Percentiles rank a stretch among this genome's conserved stretches.
These are phyloP conservation scores for Fibroporia radiculosa DNA, from an alignment of 768 basidiomycete genomes.

Conservation along the genomic window DNA sequence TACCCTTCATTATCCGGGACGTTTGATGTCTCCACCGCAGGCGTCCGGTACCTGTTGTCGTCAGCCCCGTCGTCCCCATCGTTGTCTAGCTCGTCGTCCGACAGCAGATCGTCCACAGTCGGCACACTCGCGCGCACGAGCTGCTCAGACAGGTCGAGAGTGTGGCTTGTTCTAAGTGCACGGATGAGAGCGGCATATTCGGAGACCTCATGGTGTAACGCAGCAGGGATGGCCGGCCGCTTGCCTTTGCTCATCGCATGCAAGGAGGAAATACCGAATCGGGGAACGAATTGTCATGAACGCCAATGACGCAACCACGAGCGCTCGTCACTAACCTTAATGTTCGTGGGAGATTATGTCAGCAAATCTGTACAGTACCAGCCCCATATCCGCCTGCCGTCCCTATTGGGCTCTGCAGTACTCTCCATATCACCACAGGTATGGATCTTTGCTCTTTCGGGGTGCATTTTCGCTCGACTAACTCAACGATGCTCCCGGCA, in stretches of 20 bases:
- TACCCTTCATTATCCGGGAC: background rate
- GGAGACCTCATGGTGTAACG: conserved; percentile 54
- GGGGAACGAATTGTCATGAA: background rate
- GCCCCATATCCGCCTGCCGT: conserved; percentile 5
- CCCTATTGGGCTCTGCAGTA: conserved; percentile 13
- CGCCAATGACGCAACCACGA: background rate
- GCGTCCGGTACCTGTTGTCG: conserved; percentile 10
- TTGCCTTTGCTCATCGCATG: conserved; percentile 30
- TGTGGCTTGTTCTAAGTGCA: conserved; percentile 47
- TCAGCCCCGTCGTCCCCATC: conserved; percentile 23
- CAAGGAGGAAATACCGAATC: background rate
- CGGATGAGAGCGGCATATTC: conserved; percentile 64
- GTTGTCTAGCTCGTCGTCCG: conserved; percentile 16
- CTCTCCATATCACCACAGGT: conserved; percentile 26
- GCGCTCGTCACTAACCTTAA: too few relatives aligned
- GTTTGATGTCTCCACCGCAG: background rate
- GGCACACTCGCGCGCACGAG: conserved; percentile 26
- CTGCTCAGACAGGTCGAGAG: conserved; percentile 51
- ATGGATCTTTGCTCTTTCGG: conserved; percentile 3
- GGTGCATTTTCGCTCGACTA: background rate
- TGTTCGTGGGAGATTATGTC: conserved; percentile 17
- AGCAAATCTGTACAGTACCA: conserved; percentile 24
- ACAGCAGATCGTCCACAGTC: background rate
- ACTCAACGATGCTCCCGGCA: conserved; percentile 16
- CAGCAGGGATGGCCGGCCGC: conserved; percentile 39